Base-by-base conservation (phyloP, 441 rosid species). In the Syzygium malaccense region DNA sequence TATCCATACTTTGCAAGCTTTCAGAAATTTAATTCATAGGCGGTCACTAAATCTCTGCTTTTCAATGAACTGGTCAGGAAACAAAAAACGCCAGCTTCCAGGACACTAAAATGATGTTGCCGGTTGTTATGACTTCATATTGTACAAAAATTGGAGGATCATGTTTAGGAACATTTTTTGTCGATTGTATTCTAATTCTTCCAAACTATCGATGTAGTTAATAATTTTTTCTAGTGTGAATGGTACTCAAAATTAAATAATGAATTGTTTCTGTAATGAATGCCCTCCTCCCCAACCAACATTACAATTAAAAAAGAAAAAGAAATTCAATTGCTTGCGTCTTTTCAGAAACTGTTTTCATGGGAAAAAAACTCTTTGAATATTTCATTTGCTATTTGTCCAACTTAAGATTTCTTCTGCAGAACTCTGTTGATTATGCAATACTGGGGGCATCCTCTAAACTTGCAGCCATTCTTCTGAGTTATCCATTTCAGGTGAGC, bases 401-500 rank as follows among this genome's bases (percentile, higher is more conserved):
- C 68, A 62, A 87, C 80, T 71, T 33, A 33, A 33, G 80, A 71
- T 71, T 71, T 68, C 90, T 60, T 88, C 28, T 32, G 32, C 92
- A 98, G 99, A 98, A 95, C 90, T 97, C 99, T 55, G 94, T 88
- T 66, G 98, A 98, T 91, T 97, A 94, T 93, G 99, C 99, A 79
- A 86, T 95, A 32, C 98, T 98, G 80, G 99, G 99, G 48, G 98
- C 96, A 14, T 93, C 97, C 68, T 95, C 99, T 64, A 98, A 97
- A 95, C 89, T 97, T 79, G 96, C 96, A 75, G 98, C 99, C 86
- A 96, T 96, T 90, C 94, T 96, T 87, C 54, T 97, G 85, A 96
- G 99, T 56, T 97, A 96, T 92, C 99, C 99, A 78, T 94, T 96
- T 93, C 99, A 97, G 95, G 98, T 93, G 55, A 88, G 89, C 86